Evolutionary conservation across 1,284 basidiomycete species (phyloP), one percentile per base, ranked within the genome.

Genomic region (Rhodotorula sp.): DNA sequence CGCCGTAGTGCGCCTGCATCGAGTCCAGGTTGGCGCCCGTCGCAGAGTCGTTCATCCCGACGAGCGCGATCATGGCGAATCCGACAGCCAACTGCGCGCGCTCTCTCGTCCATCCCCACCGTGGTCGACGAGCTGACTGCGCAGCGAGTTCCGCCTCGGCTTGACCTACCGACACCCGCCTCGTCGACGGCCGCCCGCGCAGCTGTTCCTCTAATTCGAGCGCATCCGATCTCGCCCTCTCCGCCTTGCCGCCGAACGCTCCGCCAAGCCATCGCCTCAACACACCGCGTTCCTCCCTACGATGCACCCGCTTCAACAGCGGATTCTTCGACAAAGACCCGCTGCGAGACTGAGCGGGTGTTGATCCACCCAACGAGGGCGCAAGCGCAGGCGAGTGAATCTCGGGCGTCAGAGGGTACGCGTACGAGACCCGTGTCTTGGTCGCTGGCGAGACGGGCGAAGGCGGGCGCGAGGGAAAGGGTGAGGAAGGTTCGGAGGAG

Each of bases 1-100:
- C 71, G 20, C 32, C 2, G 65, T 75, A 75, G 61, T 64, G 47
- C 30, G 57, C 64, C 24, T 73, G 71, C 74, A 75, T 75, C 48
- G 63, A 61, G 36, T 62, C 65, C 24, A 74, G 53, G 49, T 69
- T 73, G 4, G 66, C 71, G n/a, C 71, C 73, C 6, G 66, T 70
- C n/a, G 71, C 68, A 7, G 67, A 67, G 36, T 75, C 74, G 51
- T 66, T 66, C 59, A 63, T 59, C 5, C 59, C 63, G 17, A 62
- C 60, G 29, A 72, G 51, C 2, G 34, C 55, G 5, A 70, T 70
- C 71, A 72, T 72, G 27, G 62, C 66, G 54, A 74, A 73, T 20
- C 60, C 62, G 11, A 72, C 62, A 9, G 36, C 63, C 10, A 72
- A 54, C 62, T 70, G 73, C 24, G 59, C 34, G 6, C 44, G 24